Evolutionary conservation across 768 basidiomycete species (phyloP), one percentile per base, ranked within the genome.

Genomic region (Boletus speciosus): DNA sequence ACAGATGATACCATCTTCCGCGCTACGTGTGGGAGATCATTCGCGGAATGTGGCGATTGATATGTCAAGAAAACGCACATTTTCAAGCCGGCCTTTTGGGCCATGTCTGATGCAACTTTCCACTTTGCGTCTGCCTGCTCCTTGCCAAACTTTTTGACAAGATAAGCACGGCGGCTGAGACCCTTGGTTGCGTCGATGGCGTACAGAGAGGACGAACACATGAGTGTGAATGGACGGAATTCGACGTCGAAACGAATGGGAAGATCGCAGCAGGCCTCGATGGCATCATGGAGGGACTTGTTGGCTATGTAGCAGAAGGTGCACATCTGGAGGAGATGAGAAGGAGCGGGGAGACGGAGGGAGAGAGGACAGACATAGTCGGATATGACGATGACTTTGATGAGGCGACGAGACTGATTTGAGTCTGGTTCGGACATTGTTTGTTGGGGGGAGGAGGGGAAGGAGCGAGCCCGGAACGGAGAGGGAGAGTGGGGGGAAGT

Each of bases 291-390:
- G 44, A 76, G 66, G 27, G 71, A 64, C 62, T 73, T 73, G 63
- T 69, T 62, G 19, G 63, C 71, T 43, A 76, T 71, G 62, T 75
- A 75, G 45, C 75, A 76, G 55, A 73, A 74, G 41, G 53, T 55
- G 56, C 73, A 74, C 23, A 69, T 55, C 70, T 71, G 52, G 25
- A 8, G 16, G 32, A n/a, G 37, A 32, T 62, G 61, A 65, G 63
- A 25, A 38, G 2, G 23, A 5, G 27, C 25, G 19, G 14, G 15
- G 38, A 9, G 16, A 21, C 25, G 3, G 47, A n/a, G 21, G 29
- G 2, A 12, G 10, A 15, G 31, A 39, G 12, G 11, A 69, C 69
- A n/a, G 39, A 72, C 69, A 39, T 67, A 71, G 56, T 71, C 69
- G 27, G 69, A 71, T 61, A 71, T 71, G 52, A 71, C 64, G 56